Conservation (phyloP, 768 basidiomycete genomes). For the Candolleomyces aberdarensis region DNA sequence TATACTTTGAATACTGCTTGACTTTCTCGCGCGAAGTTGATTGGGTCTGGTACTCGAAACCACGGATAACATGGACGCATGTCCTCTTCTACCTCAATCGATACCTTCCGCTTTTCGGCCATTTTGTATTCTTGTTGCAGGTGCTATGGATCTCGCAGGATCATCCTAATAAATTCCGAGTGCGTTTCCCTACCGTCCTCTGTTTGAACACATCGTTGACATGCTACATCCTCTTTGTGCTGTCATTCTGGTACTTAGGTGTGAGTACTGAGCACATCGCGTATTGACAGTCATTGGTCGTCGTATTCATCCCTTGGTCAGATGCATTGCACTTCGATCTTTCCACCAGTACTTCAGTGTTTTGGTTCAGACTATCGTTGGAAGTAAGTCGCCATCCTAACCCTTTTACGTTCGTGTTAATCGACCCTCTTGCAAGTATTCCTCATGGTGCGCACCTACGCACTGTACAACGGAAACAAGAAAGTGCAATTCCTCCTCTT, state of each 20-base stretch:
- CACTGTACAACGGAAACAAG: slow-evolving; percentile 32
- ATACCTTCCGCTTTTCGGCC: slow-evolving; percentile 37
- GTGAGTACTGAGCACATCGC: not conserved
- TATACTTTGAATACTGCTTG: slow-evolving; percentile 48
- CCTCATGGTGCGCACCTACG: slow-evolving; percentile 37
- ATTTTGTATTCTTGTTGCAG: slow-evolving; percentile 32
- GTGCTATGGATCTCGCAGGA: slow-evolving; percentile 25
- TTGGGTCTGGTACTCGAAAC: slow-evolving; percentile 36
- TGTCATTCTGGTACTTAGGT: not conserved
- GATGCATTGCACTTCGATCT: slow-evolving; percentile 18
- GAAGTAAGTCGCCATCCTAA: no score
- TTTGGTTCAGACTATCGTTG: slow-evolving; percentile 23
- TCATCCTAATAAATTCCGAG: slow-evolving; percentile 19
- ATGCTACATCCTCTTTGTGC: not conserved
- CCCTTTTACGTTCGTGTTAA: no score
- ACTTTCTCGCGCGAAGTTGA: slow-evolving; percentile 41
- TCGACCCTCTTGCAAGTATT: slow-evolving; percentile 20
- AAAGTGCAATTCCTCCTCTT: slow-evolving; percentile 24
- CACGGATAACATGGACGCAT: slow-evolving; percentile 28
- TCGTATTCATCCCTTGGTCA: slow-evolving; percentile 1
- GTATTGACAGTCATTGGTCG: not conserved
- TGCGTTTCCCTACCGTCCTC: slow-evolving; percentile 6
- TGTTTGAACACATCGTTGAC: not conserved
- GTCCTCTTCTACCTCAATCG: slow-evolving; percentile 44
- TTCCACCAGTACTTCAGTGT: slow-evolving; percentile 32